Base-by-base conservation (phyloP, 768 basidiomycete species). In the Mycena rosella region DNA sequence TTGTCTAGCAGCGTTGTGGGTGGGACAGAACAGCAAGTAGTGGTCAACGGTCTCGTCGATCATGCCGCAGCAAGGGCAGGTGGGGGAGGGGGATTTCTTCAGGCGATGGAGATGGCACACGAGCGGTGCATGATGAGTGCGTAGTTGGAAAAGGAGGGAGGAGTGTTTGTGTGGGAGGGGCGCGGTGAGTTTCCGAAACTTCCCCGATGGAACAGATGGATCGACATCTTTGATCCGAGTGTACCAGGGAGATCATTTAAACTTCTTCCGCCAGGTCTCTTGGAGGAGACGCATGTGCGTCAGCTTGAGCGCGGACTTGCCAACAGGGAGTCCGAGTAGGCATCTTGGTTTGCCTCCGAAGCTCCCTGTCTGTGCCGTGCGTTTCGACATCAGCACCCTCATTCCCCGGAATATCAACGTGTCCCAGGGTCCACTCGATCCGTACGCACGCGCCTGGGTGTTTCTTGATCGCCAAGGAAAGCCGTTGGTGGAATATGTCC, bases 331-430 rank as follows among this genome's bases (percentile, higher is more conserved):
- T 5, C 10, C n/a, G 8, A 11, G 20, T 8, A 34, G 32, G 34
- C 11, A 34, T 32, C 36, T 54, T 32, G 22, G n/a, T 36, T 32
- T n/a, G 20, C 52, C 52, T 10, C 34, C 52, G 11, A 54, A 49
- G 11, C 24, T 49, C 5, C 48, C 48, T 26, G 22, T 10, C 48
- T 49, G 52, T 15, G 52, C 52, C 20, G 52, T 32, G n/a, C 34
- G 30, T 32, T 54, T 54, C 8, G 52, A n/a, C 52, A 22, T 54
- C 52, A 4, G 52, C 52, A 6, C 20, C 32, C 32, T 54, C 52
- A 30, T 54, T 54, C 52, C 52, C 52, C 17, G 52, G 32, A 8
- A 54, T 54, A 20, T 54, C 52, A 32, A 54, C 29, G 34, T 54
- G 52, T 10, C 52, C 52, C 13, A 32, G 52, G 2, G 52, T 56